Conservation (phyloP, 163 green algal species). For the Coccomyxa subellipsoidea region DNA sequence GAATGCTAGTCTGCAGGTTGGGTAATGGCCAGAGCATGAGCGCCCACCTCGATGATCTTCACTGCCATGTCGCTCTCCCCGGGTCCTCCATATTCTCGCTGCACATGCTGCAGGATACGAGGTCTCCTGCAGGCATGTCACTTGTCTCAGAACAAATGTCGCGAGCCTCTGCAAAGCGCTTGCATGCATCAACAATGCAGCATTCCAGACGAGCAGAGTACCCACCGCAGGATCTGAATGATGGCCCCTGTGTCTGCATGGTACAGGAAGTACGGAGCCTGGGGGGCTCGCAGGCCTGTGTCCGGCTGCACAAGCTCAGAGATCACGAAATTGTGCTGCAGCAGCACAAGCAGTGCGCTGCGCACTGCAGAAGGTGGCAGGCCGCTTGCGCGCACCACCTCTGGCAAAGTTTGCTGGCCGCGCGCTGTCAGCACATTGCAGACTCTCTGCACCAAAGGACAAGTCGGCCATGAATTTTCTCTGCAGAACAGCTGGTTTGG, state of each 20-base stretch:
- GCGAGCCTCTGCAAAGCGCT: too few relatives aligned
- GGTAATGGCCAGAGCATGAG: too few relatives aligned
- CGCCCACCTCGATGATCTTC: not conserved
- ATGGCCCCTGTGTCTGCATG: not conserved
- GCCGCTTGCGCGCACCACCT: not conserved
- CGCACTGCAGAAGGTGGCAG: not conserved
- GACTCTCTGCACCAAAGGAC: not conserved
- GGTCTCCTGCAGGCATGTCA: not conserved
- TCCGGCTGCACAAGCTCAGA: constrained; percentile 1
- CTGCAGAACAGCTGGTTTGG: too few relatives aligned
- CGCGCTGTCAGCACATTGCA: not conserved
- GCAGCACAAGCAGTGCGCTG: not conserved
- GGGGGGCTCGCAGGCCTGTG: not conserved
- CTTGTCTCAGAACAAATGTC: too few relatives aligned
- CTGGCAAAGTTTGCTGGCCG: not conserved
- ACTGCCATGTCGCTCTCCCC: not conserved
- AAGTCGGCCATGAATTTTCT: too few relatives aligned
- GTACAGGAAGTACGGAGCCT: not conserved
- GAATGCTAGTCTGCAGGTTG: too few relatives aligned
- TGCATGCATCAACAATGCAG: not conserved
- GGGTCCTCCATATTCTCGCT: not conserved
- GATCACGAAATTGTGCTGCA: not conserved
- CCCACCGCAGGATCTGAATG: not conserved
- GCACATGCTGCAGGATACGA: not conserved
- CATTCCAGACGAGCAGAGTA: not conserved